Percentiles rank a stretch among this genome's conserved stretches.
These are phyloP conservation scores for Pontederia paniculata DNA, from an alignment of 176 grass and related monocot species.

Conservation along the genomic window DNA sequence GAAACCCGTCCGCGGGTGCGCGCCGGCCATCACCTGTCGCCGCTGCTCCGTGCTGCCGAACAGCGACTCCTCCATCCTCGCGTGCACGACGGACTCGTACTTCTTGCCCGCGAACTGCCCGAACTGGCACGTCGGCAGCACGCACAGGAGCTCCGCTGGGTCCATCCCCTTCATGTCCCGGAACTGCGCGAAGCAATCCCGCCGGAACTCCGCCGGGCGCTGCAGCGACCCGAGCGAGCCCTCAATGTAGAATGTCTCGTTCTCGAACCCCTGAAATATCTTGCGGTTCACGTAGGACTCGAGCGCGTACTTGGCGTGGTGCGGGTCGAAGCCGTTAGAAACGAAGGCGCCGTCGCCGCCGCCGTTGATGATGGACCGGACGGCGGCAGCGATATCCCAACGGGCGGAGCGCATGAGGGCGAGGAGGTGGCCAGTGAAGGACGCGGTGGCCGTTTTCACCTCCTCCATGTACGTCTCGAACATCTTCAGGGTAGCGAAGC, in stretches of 20 bases:
- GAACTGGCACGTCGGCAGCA: conserved; percentile 68
- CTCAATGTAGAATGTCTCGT: conserved; percentile 69
- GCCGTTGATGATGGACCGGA: conserved; percentile 48
- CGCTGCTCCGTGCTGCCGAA: conserved; percentile 88
- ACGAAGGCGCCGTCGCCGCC: conserved; percentile 1
- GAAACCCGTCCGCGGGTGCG: conserved; percentile 88
- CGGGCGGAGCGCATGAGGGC: conserved; percentile 46
- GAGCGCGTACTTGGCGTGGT: conserved; percentile 73
- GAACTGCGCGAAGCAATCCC: conserved; percentile 29
- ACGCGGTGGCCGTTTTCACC: conserved; percentile 42
- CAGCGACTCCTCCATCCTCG: conserved; percentile 85
- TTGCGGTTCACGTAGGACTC: conserved; percentile 87
- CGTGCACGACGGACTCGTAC: conserved; percentile 72
- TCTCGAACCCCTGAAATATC: conserved; percentile 85
- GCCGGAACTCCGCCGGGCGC: conserved; percentile 63
- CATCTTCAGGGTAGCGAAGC: conserved; percentile 42
- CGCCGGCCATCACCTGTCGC: conserved; percentile 73
- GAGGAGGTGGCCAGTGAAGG: conserved; percentile 59
- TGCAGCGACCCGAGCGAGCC: conserved; percentile 35
- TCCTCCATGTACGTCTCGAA: conserved; percentile 55
- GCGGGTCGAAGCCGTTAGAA: conserved; percentile 21
- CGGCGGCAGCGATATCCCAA: conserved; percentile 47
- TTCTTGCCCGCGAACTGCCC: conserved; percentile 87
- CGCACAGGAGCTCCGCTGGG: conserved; percentile 84
- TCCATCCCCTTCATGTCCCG: conserved; percentile 77